Evolutionary conservation across 306 rosid genomes (phyloP).

Genomic region (Vigna angularis): DNA sequence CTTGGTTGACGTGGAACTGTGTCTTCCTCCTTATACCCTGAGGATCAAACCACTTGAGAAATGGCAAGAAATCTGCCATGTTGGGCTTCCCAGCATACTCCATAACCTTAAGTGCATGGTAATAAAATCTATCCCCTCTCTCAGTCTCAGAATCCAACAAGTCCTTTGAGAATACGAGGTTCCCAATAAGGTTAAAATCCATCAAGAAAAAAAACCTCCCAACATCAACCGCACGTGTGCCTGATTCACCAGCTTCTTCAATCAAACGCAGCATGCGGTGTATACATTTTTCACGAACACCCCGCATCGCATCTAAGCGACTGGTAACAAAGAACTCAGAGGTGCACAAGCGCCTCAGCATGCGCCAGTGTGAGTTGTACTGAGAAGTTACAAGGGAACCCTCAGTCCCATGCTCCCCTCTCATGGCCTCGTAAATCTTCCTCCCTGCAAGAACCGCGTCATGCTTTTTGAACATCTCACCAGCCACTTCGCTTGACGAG

Average conservation of each 20-base stretch:
- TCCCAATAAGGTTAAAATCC: slow-evolving; percentile 85
- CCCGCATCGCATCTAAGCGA: slow-evolving; percentile 59
- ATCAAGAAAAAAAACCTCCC: slow-evolving; percentile 73
- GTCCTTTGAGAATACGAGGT: slow-evolving; percentile 82
- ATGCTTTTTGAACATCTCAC: slow-evolving; percentile 73
- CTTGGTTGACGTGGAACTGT: slow-evolving; percentile 68
- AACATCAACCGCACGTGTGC: slow-evolving; percentile 53
- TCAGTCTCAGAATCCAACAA: slow-evolving; percentile 65
- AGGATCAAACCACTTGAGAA: slow-evolving; percentile 71
- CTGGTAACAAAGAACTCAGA: slow-evolving; percentile 65
- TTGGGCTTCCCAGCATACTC: slow-evolving; percentile 86
- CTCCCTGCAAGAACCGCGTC: slow-evolving; percentile 72
- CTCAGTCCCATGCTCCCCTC: slow-evolving; percentile 60
- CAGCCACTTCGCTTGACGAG: slow-evolving; percentile 65
- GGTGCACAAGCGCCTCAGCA: slow-evolving; percentile 64
- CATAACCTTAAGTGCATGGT: slow-evolving; percentile 75
- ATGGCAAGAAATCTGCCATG: slow-evolving; percentile 73
- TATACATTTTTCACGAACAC: slow-evolving; percentile 62
- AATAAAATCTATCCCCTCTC: slow-evolving; percentile 68
- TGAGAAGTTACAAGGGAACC: slow-evolving; percentile 79
- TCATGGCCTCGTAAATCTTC: slow-evolving; percentile 87
- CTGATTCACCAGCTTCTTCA: slow-evolving; percentile 28
- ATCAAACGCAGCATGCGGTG: slow-evolving; percentile 63
- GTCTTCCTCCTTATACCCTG: slow-evolving; percentile 78
- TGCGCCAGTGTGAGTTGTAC: slow-evolving; percentile 81